Evolutionary conservation across 768 basidiomycete genomes (phyloP).

Genomic region (Kwoniella sp.): DNA sequence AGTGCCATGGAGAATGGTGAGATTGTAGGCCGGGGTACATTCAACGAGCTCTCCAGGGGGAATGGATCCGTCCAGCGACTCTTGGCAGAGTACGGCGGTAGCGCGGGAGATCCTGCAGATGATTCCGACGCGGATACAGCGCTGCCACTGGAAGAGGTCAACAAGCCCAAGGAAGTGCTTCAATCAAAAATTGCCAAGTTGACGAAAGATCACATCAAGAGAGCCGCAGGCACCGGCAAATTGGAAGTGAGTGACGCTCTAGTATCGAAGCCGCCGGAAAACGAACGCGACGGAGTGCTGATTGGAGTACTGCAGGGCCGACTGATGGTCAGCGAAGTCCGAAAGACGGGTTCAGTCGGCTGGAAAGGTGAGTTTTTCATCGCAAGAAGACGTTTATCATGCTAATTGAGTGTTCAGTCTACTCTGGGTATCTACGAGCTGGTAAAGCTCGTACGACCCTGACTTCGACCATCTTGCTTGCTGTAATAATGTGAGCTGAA

Average conservation of each 20-base stretch:
- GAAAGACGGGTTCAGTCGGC: conserved; percentile 66
- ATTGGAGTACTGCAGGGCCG: conserved; percentile 57
- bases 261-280: too few species aligned
- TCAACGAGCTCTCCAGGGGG: conserved; percentile 60
- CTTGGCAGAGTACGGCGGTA: conserved; percentile 67
- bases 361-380: conserved; percentile 29
- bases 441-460: conserved; percentile 62
- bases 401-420: conserved; percentile 60
- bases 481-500: conserved; percentile 65
- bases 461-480: conserved; percentile 62
- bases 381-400: neutral
- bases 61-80: conserved; percentile 66
- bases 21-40: conserved; percentile 63
- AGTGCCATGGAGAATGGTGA: conserved; percentile 59
- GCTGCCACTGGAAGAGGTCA: neutral
- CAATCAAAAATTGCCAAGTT: neutral
- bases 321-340: conserved; percentile 66
- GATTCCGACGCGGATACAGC: conserved; percentile 20
- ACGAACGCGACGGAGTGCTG: conserved; percentile 1
- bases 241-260: conserved; percentile 57
- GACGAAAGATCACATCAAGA: conserved; percentile 40
- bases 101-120: conserved; percentile 35
- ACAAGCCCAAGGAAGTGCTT: conserved; percentile 46
- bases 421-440: conserved; percentile 65
- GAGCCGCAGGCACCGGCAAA: conserved; percentile 65